phyloP scores from a whole-genome alignment of 2,329 filamentous ascomycete species.

The Diplodia seriata region DNA sequence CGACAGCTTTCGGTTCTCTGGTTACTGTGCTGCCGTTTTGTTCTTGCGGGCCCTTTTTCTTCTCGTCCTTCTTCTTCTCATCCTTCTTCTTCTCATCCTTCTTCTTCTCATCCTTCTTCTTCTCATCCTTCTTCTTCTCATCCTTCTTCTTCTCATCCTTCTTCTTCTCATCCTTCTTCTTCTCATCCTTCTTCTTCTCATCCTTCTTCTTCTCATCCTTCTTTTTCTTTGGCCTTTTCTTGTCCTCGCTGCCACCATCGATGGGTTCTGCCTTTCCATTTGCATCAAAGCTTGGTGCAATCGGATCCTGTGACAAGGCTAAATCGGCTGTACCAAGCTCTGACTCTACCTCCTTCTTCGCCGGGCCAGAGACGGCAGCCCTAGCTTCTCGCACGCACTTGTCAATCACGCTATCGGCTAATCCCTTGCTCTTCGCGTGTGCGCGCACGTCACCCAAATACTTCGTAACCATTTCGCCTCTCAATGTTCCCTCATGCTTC shows the following conservation, averaged over 20 bases:
- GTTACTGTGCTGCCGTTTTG: neutral
- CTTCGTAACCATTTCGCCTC: neutral
- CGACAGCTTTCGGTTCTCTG: no score
- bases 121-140: neutral
- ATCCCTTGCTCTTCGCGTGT: constrained; percentile 5
- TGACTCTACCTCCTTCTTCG: neutral
- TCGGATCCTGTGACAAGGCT: no score
- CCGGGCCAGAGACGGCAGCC: neutral
- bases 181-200: neutral
- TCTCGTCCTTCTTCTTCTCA: neutral
- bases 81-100: neutral
- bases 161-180: constrained; percentile 5
- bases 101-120: neutral
- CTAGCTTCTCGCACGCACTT: constrained; percentile 7
- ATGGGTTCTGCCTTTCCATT: no score
- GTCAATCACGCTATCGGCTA: constrained; percentile 1
- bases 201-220: neutral
- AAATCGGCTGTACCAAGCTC: no score
- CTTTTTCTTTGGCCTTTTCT: neutral
- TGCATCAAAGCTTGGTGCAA: no score
- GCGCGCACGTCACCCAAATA: constrained; percentile 15
- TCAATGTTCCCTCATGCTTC: neutral
- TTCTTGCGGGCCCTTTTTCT: neutral
- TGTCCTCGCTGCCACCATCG: neutral
- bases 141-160: neutral